Conservation (phyloP, 495 filamentous ascomycete genomes). For the Eremomyces bilateralis region DNA sequence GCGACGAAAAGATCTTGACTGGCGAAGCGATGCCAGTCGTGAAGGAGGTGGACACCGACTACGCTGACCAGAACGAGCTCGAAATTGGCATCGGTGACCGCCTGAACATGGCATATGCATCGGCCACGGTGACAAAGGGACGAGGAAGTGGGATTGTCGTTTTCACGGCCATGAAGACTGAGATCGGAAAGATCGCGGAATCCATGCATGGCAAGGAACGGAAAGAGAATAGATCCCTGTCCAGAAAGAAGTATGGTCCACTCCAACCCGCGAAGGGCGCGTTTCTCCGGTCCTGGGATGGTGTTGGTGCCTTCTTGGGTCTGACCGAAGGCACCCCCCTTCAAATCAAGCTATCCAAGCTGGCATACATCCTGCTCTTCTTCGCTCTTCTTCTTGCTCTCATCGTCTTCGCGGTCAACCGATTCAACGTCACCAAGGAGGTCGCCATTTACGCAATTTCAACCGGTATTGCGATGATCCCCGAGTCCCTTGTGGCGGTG, state of each 20-base stretch:
- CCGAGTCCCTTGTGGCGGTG: constrained; percentile 46
- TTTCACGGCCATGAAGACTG: constrained; percentile 58
- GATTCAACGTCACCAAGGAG: not conserved
- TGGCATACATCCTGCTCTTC: constrained; percentile 54
- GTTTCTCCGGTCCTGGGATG: constrained; percentile 36
- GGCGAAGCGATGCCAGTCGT: constrained; percentile 46
- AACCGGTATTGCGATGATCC: constrained; percentile 46
- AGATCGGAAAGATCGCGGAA: constrained; percentile 66
- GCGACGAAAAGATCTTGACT: constrained; percentile 48
- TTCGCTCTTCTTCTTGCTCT: constrained; percentile 55
- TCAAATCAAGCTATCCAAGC: constrained; percentile 57
- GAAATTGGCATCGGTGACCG: constrained; percentile 36
- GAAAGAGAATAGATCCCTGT: constrained; percentile 39
- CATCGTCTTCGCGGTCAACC: constrained; percentile 52
- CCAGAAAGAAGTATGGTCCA: constrained; percentile 37
- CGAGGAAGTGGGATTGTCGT: constrained; percentile 44
- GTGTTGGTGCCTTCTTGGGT: constrained; percentile 45
- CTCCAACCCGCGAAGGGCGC: constrained; percentile 35
- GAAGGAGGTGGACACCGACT: constrained; percentile 22
- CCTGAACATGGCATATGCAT: constrained; percentile 47
- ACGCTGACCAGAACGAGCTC: constrained; percentile 25
- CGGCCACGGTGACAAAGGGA: constrained; percentile 44
- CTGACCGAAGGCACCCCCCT: constrained; percentile 59
- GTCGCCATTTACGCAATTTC: not conserved
- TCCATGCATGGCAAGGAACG: constrained; percentile 35